phyloP scores from a whole-genome alignment of 2,329 filamentous ascomycete species.

The Pseudogymnoascus sp. region DNA sequence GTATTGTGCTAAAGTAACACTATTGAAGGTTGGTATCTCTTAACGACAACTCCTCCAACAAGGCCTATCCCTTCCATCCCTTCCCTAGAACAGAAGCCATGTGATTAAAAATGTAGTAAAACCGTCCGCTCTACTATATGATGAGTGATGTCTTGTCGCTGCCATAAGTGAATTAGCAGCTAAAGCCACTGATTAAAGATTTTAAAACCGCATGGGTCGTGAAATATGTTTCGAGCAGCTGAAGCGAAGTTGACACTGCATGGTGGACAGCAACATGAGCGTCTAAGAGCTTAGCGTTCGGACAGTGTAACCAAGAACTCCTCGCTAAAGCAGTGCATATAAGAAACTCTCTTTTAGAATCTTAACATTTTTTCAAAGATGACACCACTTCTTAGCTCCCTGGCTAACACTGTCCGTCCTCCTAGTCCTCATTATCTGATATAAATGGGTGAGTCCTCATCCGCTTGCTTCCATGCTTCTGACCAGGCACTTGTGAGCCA shows the following conservation, averaged over 20 bases:
- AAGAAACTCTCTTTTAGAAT: neutral
- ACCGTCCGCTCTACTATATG: neutral
- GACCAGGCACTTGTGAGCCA: neutral
- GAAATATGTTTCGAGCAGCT: neutral
- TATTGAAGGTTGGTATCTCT: neutral
- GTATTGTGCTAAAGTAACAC: neutral
- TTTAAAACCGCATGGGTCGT: neutral
- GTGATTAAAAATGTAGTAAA: slow-evolving; percentile 1
- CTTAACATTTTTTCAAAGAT: neutral
- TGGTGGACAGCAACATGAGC: neutral
- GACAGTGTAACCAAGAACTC: neutral
- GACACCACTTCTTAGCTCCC: neutral
- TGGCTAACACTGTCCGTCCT: neutral
- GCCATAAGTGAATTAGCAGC: neutral
- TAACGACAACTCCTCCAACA: neutral
- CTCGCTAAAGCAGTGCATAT: neutral
- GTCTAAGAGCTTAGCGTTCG: neutral
- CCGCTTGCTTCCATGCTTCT: neutral
- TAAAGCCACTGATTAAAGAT: neutral
- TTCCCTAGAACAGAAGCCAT: neutral
- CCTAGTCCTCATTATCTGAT: neutral
- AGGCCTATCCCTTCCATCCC: neutral
- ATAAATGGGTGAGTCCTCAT: neutral
- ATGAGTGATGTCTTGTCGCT: neutral
- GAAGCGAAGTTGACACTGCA: too few species aligned